These are phyloP conservation scores for Paecilomyces dactylethromorphus DNA, from an alignment of 2,329 filamentous ascomycete species.

Conservation along the genomic window DNA sequence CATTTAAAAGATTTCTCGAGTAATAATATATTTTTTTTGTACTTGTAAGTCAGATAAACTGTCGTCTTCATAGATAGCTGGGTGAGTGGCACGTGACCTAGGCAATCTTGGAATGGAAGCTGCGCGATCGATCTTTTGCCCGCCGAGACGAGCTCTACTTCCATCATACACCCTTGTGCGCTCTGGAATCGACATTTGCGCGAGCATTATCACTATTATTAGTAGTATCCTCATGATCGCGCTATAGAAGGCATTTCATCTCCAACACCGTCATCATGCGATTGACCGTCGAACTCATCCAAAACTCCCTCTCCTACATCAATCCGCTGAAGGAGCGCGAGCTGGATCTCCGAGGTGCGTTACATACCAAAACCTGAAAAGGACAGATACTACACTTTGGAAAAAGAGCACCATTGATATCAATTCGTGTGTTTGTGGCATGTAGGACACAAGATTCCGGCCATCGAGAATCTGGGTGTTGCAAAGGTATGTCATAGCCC, in stretches of 20 bases:
- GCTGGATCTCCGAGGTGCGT: constrained; percentile 98
- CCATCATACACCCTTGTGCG: not conserved
- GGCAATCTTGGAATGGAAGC: not conserved
- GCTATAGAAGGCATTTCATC: not conserved
- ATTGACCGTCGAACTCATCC: constrained; percentile 91
- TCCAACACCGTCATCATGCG: constrained; percentile 57
- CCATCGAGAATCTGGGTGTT: constrained; percentile 95
- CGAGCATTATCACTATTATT: not conserved
- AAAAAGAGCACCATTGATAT: constrained; percentile 76
- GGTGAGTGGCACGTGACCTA: not conserved
- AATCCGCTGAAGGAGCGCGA: constrained; percentile 98
- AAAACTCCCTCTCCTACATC: constrained; percentile 92
- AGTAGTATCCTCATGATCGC: not conserved
- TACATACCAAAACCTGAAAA: constrained; percentile 56
- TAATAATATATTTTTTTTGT: not conserved
- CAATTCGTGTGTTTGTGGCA: constrained; percentile 40
- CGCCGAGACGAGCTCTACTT: not conserved
- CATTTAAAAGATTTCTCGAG: not conserved
- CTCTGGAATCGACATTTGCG: not conserved
- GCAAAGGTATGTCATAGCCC: constrained; percentile 62
- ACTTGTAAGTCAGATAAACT: not conserved
- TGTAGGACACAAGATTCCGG: constrained; percentile 95
- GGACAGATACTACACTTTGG: constrained; percentile 90
- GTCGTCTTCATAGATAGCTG: not conserved
- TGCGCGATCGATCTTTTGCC: not conserved